phyloP scores from a whole-genome alignment of 192 early-diverging fungal genomes.

The Entomortierella parvispora region DNA sequence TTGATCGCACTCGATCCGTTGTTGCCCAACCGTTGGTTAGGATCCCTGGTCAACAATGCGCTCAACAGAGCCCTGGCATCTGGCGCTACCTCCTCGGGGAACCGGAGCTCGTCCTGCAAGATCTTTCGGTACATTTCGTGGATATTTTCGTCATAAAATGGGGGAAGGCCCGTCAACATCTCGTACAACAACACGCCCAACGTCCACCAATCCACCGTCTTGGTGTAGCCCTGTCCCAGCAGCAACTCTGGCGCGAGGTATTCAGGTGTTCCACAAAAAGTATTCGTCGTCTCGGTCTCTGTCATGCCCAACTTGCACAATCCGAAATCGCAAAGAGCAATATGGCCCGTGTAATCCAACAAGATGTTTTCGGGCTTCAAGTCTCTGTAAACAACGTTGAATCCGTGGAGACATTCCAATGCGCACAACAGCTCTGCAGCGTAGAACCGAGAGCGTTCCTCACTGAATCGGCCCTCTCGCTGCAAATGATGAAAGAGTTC shows the following conservation, averaged over 20 bases:
- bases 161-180: conserved; percentile 89
- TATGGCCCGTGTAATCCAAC: conserved; percentile 93
- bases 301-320: conserved; percentile 95
- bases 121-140: conserved; percentile 97
- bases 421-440: conserved; percentile 92
- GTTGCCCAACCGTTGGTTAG: conserved; percentile 83
- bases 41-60: conserved; percentile 84
- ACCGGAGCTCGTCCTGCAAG: conserved; percentile 88
- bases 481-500: conserved; percentile 97
- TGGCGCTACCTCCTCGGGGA: conserved; percentile 77
- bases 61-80: conserved; percentile 73
- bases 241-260: conserved; percentile 95
- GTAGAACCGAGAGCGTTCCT: conserved; percentile 92
- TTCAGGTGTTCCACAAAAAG: conserved; percentile 99
- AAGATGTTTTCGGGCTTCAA: conserved; percentile 97
- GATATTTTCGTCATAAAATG: conserved; percentile 94
- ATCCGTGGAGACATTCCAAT: conserved; percentile 91
- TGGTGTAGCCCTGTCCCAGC: conserved; percentile 86
- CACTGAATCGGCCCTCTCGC: conserved; percentile 86
- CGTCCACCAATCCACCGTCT: conserved; percentile 98
- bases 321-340: conserved; percentile 94
- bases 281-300: conserved; percentile 91
- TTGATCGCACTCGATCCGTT: conserved; percentile 93
- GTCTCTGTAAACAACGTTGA: conserved; percentile 92
- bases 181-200: conserved; percentile 92